Base-by-base conservation (phyloP, 257 asterid species). In the Forsythia viridissima region DNA sequence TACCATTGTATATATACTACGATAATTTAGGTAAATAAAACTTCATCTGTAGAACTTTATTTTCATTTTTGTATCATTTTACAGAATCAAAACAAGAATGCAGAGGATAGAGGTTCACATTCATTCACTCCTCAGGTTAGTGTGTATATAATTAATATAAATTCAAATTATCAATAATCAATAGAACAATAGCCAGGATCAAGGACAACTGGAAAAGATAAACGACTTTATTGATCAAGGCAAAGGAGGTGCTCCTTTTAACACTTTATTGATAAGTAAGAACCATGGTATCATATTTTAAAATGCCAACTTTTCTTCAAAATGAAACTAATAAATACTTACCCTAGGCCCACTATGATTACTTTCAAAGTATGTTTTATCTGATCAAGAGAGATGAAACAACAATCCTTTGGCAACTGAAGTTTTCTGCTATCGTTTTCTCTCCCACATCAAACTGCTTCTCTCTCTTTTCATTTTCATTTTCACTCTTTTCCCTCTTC, bases 91-190 rank as follows among this genome's bases (percentile, higher is more conserved):
- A 24, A 24, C 24, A 24, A 24, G 24, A 24, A 24, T 24, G 24
- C 24, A 24, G 24, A 24, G 24, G 24, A 24, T 24, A 24, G 24
- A 24, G 0, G 24, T 24, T 24, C 24, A 24, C 24, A 24, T 24
- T 24, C 24, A 24, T 24, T 24, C 24, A 24, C 24, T 24, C 24
- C 24, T 24, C 24, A 24, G n/a, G 24, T 24, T 24, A 24, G 24
- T 24, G 24, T 24, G 24, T n/a, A n/a, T n/a, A n/a, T n/a, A n/a
- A n/a, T n/a, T n/a, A n/a, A n/a, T n/a, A n/a, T n/a, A n/a, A n/a
- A n/a, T n/a, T n/a, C n/a, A n/a, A n/a, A n/a, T n/a, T n/a, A 65
- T 75, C 43, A 41, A 59, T 59, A 12, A 71, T n/a, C 70, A 40
- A 39, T 16, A 40, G 8, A 15, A 44, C 0, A 9, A 68, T 34